Evolutionary conservation across 176 grass and related monocot species (phyloP), one percentile per base, ranked within the genome.

Genomic region (Triticum monococcum): DNA sequence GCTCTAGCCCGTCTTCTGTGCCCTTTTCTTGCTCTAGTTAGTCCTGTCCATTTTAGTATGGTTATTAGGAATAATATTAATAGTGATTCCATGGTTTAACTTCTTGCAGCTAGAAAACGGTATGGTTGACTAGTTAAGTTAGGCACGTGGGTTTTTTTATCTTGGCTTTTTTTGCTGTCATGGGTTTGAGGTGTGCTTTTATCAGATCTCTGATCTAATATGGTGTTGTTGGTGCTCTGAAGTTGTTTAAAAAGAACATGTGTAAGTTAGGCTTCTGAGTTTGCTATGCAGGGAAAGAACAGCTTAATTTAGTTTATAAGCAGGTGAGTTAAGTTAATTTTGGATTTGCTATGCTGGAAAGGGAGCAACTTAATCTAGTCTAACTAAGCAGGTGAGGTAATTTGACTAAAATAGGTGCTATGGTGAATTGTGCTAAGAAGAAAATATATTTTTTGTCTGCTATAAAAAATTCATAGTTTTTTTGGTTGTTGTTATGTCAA

Each of bases 341-440:
- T 79, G 57, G 54, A 28, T 67, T 83, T 90, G 36, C 4, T 66
- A 36, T 80, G 68, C 33, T 57, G 57, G 43, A 75, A 79, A 36
- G 18, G 48, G 30, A 84, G 22, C 45, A 68, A 68, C 57, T 83
- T 83, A 68, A 87, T 84, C 12, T 50, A 37, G 33, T 28, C 16
- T 31, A 11, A 37, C 66, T 66, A 54, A 43, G 14, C 43, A 74
- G 36, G 76, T 46, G 33, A 73, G 46, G 79, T 80, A 25, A 85
- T 28, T 68, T 90, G 50, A 22, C 41, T 90, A 59, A 66, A 90
- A 24, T 31, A 65, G 61, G 67, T 90, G 41, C 20, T 76, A 23
- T 68, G 46, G 25, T 43, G 36, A 54, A 88, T 36, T 61, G 50
- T 36, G 69, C 18, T 46, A 32, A 70, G 22, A 77, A 88, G 11